Percentiles rank a stretch among this genome's conserved stretches.
These are phyloP conservation scores for Neobulgaria alba DNA, from an alignment of 2,329 filamentous ascomycete genomes.

Conservation along the genomic window DNA sequence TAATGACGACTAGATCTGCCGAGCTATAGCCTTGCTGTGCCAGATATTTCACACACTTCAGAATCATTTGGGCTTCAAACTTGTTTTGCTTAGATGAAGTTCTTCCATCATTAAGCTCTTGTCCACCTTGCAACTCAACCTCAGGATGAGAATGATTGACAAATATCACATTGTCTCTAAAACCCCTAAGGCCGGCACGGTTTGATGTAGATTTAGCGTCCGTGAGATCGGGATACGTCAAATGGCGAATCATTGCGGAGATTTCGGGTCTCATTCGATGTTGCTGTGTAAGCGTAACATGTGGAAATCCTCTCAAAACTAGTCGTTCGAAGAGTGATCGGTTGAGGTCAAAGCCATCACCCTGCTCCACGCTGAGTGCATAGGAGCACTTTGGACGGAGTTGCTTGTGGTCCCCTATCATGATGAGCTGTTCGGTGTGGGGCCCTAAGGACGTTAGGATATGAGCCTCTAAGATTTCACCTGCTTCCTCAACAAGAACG, in stretches of 20 bases:
- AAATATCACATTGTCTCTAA: constrained; percentile 54
- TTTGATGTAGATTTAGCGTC: constrained; percentile 43
- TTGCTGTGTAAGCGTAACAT: constrained; percentile 49
- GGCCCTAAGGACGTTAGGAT: constrained; percentile 50
- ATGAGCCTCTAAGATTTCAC: constrained; percentile 63
- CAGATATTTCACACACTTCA: constrained; percentile 57
- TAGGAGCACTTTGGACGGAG: constrained; percentile 61
- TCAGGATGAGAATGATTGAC: constrained; percentile 54
- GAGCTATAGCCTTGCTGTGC: constrained; percentile 63
- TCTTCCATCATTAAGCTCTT: constrained; percentile 42
- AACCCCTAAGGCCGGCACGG: constrained; percentile 43
- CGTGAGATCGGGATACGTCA: constrained; percentile 54
- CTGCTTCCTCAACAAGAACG: constrained; percentile 59
- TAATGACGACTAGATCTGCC: constrained; percentile 57
- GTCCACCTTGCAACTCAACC: constrained; percentile 32
- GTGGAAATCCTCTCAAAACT: constrained; percentile 44
- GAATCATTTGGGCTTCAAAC: constrained; percentile 58
- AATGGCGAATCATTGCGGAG: constrained; percentile 44
- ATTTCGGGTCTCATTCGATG: constrained; percentile 65
- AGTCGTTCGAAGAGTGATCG: constrained; percentile 62
- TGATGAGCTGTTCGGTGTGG: constrained; percentile 51
- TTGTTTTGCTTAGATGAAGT: constrained; percentile 50
- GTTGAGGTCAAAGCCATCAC: constrained; percentile 58
- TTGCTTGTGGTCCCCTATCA: constrained; percentile 69
- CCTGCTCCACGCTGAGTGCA: constrained; percentile 51